These are phyloP conservation scores for Echria macrotheca DNA, from an alignment of 495 filamentous ascomycete genomes.

Conservation along the genomic window DNA sequence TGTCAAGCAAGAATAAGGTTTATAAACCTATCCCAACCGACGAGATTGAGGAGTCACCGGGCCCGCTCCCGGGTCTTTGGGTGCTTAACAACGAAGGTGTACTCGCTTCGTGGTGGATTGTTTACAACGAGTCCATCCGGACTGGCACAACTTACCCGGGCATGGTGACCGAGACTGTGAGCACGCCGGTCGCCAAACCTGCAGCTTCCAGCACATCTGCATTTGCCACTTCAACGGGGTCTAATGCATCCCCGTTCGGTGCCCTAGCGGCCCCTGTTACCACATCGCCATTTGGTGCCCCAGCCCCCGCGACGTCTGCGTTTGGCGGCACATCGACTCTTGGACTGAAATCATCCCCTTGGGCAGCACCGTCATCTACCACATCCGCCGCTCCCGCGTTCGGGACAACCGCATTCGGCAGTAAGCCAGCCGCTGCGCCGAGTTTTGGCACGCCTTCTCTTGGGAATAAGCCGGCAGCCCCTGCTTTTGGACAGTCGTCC, in stretches of 20 bases:
- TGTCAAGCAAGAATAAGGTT: slow-evolving; percentile 76
- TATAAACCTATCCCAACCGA: slow-evolving; percentile 70
- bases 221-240: slow-evolving; percentile 24
- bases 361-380: slow-evolving; percentile 24
- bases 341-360: slow-evolving; percentile 38
- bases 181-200: slow-evolving; percentile 25
- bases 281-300: slow-evolving; percentile 32
- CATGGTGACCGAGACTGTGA: slow-evolving; percentile 43
- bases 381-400: slow-evolving; percentile 31
- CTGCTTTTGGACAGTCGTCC: slow-evolving; percentile 51
- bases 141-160: slow-evolving; percentile 66
- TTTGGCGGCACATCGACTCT: slow-evolving; percentile 37
- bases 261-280: neutral
- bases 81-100: slow-evolving; percentile 86
- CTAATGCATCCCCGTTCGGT: slow-evolving; percentile 26
- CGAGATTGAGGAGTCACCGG: slow-evolving; percentile 63
- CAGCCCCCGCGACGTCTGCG: slow-evolving; percentile 19
- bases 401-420: slow-evolving; percentile 35
- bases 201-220: slow-evolving; percentile 9
- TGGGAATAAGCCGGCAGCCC: slow-evolving; percentile 26
- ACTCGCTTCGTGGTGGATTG: slow-evolving; percentile 80
- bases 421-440: slow-evolving; percentile 29
- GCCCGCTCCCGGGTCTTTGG: slow-evolving; percentile 80
- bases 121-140: slow-evolving; percentile 81
- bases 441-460: slow-evolving; percentile 35